A percentile compares a stretch with the other conserved stretches of the same genome.
phyloP scores from a whole-genome alignment of 2,329 filamentous ascomycete species.

The Calonectria naviculata region DNA sequence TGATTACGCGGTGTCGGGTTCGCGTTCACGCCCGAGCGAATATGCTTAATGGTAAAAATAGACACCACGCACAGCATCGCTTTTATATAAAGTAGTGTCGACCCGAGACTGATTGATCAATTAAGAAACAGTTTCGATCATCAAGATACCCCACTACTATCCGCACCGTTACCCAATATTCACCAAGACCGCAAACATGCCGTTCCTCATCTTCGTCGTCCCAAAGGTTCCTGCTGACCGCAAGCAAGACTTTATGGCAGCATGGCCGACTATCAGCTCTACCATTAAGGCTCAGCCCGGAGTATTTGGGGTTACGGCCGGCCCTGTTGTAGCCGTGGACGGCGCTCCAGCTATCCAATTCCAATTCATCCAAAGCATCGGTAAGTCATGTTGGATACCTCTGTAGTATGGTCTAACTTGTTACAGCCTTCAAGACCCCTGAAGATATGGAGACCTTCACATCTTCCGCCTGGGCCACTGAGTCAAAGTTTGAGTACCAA shows the following conservation, averaged over 20 bases:
- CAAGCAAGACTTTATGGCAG: conserved; percentile 20
- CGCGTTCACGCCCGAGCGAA: neutral
- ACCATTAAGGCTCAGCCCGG: conserved; percentile 21
- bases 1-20: neutral
- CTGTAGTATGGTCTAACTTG: neutral
- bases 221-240: conserved; percentile 12
- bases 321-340: conserved; percentile 16
- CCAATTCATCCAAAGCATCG: conserved; percentile 23
- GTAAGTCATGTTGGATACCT: neutral
- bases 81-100: neutral
- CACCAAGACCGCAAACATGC: conserved; percentile 20
- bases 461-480: conserved; percentile 6
- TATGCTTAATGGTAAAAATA: neutral
- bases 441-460: conserved; percentile 16
- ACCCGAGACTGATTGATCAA: neutral
- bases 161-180: no score
- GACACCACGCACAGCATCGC: neutral
- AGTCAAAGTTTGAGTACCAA: neutral
- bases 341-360: conserved; percentile 3
- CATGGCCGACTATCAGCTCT: conserved; percentile 17
- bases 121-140: neutral
- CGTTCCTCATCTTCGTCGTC: conserved; percentile 15
- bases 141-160: no score
- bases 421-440: conserved; percentile 9
- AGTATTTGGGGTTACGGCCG: conserved; percentile 13